These are phyloP conservation scores for Aspergillus spinulosporus DNA, from an alignment of 2,329 filamentous ascomycete genomes.

Conservation along the genomic window DNA sequence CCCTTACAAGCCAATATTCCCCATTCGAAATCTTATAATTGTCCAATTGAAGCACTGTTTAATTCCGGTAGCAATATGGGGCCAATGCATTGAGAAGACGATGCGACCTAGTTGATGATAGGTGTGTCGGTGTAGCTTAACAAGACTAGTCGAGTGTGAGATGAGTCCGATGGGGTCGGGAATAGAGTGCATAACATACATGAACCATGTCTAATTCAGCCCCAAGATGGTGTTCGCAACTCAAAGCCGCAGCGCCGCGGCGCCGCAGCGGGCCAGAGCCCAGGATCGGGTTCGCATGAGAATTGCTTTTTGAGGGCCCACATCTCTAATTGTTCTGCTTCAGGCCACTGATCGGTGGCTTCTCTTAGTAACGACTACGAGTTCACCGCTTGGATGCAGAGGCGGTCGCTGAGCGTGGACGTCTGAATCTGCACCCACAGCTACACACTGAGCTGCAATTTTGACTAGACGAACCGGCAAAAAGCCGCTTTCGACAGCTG, in stretches of 20 bases:
- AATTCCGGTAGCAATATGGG: not conserved
- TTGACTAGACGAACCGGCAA: no score
- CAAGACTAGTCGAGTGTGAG: not conserved
- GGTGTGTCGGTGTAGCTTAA: not conserved
- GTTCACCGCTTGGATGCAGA: conserved; percentile 1
- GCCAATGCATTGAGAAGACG: not conserved
- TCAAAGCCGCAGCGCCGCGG: no score
- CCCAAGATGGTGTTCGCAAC: conserved; percentile 3
- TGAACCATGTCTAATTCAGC: conserved; percentile 3
- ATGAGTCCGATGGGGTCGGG: not conserved
- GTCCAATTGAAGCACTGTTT: not conserved
- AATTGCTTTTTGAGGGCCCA: conserved; percentile 12
- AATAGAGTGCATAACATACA: not conserved
- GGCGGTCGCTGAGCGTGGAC: not conserved
- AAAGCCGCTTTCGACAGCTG: no score
- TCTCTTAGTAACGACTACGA: conserved; percentile 5
- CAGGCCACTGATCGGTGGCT: not conserved
- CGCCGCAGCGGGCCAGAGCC: not conserved
- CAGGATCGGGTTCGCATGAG: conserved; percentile 7
- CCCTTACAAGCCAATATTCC: not conserved
- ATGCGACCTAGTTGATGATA: not conserved
- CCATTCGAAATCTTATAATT: not conserved
- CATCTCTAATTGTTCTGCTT: conserved; percentile 5
- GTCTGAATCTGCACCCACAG: not conserved
- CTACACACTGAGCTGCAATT: not conserved